These are phyloP conservation scores for Atkinsonella hypoxylon DNA, from an alignment of 2,329 filamentous ascomycete genomes.

Conservation along the genomic window DNA sequence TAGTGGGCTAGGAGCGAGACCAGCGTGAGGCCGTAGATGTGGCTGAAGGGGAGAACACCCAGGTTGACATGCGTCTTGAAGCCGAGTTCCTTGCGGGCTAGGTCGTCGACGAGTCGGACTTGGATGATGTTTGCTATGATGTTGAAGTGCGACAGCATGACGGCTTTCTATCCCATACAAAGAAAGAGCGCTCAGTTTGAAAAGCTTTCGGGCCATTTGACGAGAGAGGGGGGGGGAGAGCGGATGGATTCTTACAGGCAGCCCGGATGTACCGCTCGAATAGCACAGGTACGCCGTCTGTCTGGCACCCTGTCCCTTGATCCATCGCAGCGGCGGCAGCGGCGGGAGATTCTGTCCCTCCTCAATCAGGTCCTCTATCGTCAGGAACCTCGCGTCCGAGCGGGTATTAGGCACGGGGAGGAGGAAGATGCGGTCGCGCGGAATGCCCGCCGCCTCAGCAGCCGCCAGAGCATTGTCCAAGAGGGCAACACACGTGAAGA, in stretches of 20 bases:
- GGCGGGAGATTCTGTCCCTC: slow-evolving; percentile 43
- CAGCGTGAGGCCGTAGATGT: slow-evolving; percentile 69
- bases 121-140: slow-evolving; percentile 68
- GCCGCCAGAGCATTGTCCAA: slow-evolving; percentile 53
- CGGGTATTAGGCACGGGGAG: slow-evolving; percentile 52
- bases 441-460: slow-evolving; percentile 49
- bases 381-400: slow-evolving; percentile 43
- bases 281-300: slow-evolving; percentile 69
- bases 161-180: slow-evolving; percentile 49
- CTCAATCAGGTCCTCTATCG: slow-evolving; percentile 52
- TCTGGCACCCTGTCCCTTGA: slow-evolving; percentile 50
- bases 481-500: slow-evolving; percentile 61
- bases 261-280: slow-evolving; percentile 66
- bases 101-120: slow-evolving; percentile 32
- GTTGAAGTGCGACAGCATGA: slow-evolving; percentile 71
- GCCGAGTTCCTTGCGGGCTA: slow-evolving; percentile 23
- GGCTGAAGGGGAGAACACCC: slow-evolving; percentile 67
- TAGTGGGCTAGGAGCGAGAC: slow-evolving; percentile 54
- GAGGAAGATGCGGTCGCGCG: slow-evolving; percentile 53
- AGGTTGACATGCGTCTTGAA: slow-evolving; percentile 37
- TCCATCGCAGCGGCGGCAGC: slow-evolving; percentile 46
- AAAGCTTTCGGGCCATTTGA: background rate
- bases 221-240: background rate
- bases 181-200: background rate
- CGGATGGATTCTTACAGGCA: slow-evolving; percentile 42